Base-by-base conservation (phyloP, 805 yeast species). In the Schizosaccharomyces japonicus region DNA sequence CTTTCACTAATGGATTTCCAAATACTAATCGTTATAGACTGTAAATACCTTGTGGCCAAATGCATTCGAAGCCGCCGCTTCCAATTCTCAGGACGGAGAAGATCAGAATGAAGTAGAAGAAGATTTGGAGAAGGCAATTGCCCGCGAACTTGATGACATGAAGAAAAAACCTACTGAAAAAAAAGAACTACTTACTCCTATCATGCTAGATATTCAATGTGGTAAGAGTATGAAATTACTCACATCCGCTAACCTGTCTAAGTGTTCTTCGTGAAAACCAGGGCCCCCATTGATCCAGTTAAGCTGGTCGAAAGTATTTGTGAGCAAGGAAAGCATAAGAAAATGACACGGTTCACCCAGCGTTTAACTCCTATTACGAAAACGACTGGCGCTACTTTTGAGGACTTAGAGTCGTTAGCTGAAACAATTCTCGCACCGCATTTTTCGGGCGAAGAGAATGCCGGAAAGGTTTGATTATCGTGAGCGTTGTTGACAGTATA, bases 261-360 rank as follows among this genome's bases (percentile, higher is more conserved):
- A 52, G 74, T 90, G 39, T 72, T 84, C 1, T 90, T 87, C 58
- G 72, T 84, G 55, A 80, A 92, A 56, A 73, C 84, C 1, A 72
- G 79, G 54, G 70, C 65, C 53, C 94, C 95, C 0, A 68, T 85
- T 5, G 75, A 72, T 21, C 95, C 96, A 0, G 90, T 76, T 30
- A 61, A 66, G 2, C 70, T 90, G 48, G 87, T 81, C 7, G 65
- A 67, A 32, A 63, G 64, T 27, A 62, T 87, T 1, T 79, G 94
- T 58, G 56, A 68, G 33, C 82, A 80, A 39, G 67, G 68, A 4
- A 62, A 73, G 27, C 53, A 54, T 11, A 48, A 39, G 26, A 15
- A 83, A 76, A 58, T 71, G 68, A 54, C 81, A 80, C 2, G 72
- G 80, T 80, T 73, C 56, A 71, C 85, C 2, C 90, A 81, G 56